phyloP scores from a whole-genome alignment of 306 rosid genomes.

The Glycine latifolia region DNA sequence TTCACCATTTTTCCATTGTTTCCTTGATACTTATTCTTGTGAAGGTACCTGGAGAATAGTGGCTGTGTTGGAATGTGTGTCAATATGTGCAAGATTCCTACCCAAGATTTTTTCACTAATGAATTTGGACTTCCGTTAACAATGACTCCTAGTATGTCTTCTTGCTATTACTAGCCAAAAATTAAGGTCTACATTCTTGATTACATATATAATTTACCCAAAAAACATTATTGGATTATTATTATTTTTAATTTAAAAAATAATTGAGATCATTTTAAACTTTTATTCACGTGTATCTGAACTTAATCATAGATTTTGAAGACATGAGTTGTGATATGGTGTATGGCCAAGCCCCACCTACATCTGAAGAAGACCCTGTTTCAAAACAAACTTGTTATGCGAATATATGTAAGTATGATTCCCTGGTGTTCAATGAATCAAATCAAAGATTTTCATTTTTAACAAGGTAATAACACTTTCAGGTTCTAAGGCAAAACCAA shows the following conservation, averaged over 20 bases:
- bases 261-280: not conserved
- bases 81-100: slow-evolving; percentile 98
- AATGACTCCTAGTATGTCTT: slow-evolving; percentile 86
- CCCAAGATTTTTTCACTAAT: slow-evolving; percentile 95
- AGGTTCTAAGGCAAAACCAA: slow-evolving; percentile 82
- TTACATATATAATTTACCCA: not conserved
- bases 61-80: slow-evolving; percentile 97
- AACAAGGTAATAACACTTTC: slow-evolving; percentile 42
- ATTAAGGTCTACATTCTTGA: not conserved
- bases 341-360: slow-evolving; percentile 85
- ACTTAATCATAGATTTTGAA: slow-evolving; percentile 76
- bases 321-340: slow-evolving; percentile 99
- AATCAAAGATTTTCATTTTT: slow-evolving; percentile 34
- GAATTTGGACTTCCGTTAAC: slow-evolving; percentile 97
- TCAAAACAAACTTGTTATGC: slow-evolving; percentile 85
- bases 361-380: slow-evolving; percentile 87
- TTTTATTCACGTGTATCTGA: slow-evolving; percentile 19
- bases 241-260: not conserved
- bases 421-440: slow-evolving; percentile 8
- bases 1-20: not conserved
- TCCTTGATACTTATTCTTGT: not conserved
- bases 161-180: not conserved
- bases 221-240: not conserved
- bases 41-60: slow-evolving; percentile 92
- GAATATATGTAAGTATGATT: slow-evolving; percentile 67